These are phyloP conservation scores for Ciborinia camelliae DNA, from an alignment of 2,329 filamentous ascomycete species.

Conservation along the genomic window DNA sequence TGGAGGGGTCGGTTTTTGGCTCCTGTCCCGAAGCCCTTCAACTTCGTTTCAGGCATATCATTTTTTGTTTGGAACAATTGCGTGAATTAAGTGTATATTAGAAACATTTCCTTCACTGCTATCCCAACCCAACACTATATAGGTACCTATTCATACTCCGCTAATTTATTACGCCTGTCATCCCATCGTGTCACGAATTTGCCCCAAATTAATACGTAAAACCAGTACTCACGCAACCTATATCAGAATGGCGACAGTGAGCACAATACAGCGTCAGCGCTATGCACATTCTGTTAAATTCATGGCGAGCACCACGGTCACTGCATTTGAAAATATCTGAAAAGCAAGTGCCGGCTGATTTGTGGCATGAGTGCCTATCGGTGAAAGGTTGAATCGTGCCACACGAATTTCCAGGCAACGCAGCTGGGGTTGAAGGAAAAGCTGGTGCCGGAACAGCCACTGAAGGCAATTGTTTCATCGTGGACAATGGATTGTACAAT, in stretches of 20 bases:
- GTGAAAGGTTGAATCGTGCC: constrained; percentile 10
- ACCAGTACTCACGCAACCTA: constrained; percentile 10
- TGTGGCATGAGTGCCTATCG: constrained; percentile 13
- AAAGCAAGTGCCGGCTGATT: constrained; percentile 12
- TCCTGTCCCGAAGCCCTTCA: too few species aligned
- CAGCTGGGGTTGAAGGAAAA: not conserved
- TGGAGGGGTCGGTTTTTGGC: too few species aligned
- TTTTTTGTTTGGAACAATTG: not conserved
- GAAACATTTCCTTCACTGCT: not conserved
- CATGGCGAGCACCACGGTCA: too few species aligned
- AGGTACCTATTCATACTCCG: not conserved
- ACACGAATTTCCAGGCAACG: constrained; percentile 14
- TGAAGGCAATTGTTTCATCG: not conserved
- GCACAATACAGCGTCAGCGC: constrained; percentile 17
- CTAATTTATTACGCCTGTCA: not conserved
- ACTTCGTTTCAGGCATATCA: too few species aligned
- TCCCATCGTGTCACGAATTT: not conserved
- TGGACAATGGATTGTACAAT: constrained; percentile 3
- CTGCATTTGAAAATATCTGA: constrained; percentile 10
- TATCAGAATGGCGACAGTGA: too few species aligned
- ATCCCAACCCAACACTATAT: not conserved
- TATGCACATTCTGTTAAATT: constrained; percentile 10
- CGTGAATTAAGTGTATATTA: constrained; percentile 7
- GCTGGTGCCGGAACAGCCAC: not conserved
- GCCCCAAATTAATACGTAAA: constrained; percentile 6